These are phyloP conservation scores for Trypanosoma vivax DNA, from an alignment of 208 protist species.

Conservation along the genomic window DNA sequence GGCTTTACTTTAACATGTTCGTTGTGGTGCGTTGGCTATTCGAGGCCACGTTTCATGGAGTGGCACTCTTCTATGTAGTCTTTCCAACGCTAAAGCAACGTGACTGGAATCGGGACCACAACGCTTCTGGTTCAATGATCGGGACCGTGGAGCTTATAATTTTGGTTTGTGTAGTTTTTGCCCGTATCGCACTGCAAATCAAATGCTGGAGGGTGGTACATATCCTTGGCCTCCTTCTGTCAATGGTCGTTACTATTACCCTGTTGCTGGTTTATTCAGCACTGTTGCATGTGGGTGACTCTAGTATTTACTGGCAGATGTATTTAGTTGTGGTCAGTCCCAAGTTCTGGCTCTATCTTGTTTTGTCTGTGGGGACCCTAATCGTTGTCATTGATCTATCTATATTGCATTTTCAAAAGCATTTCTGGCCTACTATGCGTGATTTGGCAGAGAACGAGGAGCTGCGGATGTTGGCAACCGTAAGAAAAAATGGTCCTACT, in stretches of 20 bases:
- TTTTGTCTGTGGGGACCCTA: slow-evolving; percentile 44
- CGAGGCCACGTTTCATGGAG: slow-evolving; percentile 47
- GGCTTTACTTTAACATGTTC: slow-evolving; percentile 69
- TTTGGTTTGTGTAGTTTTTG: slow-evolving; percentile 63
- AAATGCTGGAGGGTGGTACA: slow-evolving; percentile 79
- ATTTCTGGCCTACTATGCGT: slow-evolving; percentile 49
- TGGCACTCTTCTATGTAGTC: slow-evolving; percentile 57
- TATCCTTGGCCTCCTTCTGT: slow-evolving; percentile 44
- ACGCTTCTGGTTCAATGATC: slow-evolving; percentile 38
- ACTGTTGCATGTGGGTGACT: slow-evolving; percentile 44
- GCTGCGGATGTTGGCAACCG: neutral
- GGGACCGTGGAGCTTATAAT: slow-evolving; percentile 67
- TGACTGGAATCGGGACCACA: slow-evolving; percentile 17
- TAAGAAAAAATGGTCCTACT: neutral
- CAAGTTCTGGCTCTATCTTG: slow-evolving; percentile 75
- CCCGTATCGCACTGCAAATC: slow-evolving; percentile 54
- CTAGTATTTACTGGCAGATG: slow-evolving; percentile 65
- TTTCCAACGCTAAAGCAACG: slow-evolving; percentile 32
- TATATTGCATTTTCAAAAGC: slow-evolving; percentile 46
- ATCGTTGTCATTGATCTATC: slow-evolving; percentile 44
- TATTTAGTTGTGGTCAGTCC: slow-evolving; percentile 43
- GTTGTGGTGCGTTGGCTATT: slow-evolving; percentile 47
- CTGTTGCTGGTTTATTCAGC: slow-evolving; percentile 56
- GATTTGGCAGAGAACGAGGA: slow-evolving; percentile 29
- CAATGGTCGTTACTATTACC: slow-evolving; percentile 34